Percentiles rank a stretch among this genome's conserved stretches.
Evolutionary conservation across 257 asterid genomes (phyloP).

Genomic region (Jacaranda mimosifolia): DNA sequence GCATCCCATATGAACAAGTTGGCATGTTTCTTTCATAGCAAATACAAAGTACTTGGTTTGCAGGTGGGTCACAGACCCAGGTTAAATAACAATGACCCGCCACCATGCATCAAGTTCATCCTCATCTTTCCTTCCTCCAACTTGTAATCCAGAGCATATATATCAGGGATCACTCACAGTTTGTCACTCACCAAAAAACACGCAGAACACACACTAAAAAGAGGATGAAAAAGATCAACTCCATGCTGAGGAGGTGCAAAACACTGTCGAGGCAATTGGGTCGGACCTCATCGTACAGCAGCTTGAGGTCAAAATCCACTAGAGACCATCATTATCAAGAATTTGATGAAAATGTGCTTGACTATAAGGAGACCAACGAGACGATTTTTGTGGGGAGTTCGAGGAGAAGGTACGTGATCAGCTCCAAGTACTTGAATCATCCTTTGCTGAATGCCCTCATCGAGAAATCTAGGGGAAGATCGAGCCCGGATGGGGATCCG

Average conservation of each 20-base stretch:
- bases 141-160: neutral
- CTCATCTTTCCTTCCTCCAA: neutral
- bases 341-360: slow-evolving; percentile 5
- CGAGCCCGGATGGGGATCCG: slow-evolving; percentile 9
- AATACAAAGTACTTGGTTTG: slow-evolving; percentile 35
- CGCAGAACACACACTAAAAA: neutral
- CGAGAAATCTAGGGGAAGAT: slow-evolving; percentile 45
- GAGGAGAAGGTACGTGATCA: slow-evolving; percentile 56
- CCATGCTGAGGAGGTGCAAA: slow-evolving; percentile 70
- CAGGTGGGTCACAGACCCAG: slow-evolving; percentile 42
- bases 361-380: slow-evolving; percentile 35
- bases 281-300: slow-evolving; percentile 64
- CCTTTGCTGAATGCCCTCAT: slow-evolving; percentile 69
- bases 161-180: slow-evolving; percentile 12
- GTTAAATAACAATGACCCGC: slow-evolving; percentile 42
- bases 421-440: slow-evolving; percentile 68
- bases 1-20: slow-evolving; percentile 31
- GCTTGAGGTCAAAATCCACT: slow-evolving; percentile 66
- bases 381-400: slow-evolving; percentile 70
- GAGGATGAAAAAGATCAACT: slow-evolving; percentile 56
- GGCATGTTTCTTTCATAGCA: slow-evolving; percentile 44
- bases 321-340: slow-evolving; percentile 39
- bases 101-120: slow-evolving; percentile 35
- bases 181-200: neutral
- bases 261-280: slow-evolving; percentile 66